Percentiles rank a stretch among this genome's conserved stretches.
Conservation (phyloP, 2,329 filamentous ascomycete genomes). For the Aspergillus viridinutans region DNA sequence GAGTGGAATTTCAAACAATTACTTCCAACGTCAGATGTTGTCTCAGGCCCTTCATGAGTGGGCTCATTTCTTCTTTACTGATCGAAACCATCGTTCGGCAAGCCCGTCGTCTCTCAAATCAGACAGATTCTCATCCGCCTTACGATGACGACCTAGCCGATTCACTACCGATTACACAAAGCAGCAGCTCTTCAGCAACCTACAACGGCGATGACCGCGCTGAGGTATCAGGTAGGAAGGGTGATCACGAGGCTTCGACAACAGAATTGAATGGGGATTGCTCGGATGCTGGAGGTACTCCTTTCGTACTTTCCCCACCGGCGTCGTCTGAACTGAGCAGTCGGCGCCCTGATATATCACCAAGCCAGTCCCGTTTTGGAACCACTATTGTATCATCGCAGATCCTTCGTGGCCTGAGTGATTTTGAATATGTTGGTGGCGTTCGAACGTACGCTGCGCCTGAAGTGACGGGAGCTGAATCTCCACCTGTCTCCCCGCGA, state of each 20-base stretch:
- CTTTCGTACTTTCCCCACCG: constrained; percentile 12
- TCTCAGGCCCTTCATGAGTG: constrained; percentile 39
- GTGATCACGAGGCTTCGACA: constrained; percentile 8
- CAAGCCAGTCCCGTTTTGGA: background rate
- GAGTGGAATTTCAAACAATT: constrained; percentile 1
- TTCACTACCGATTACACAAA: constrained; percentile 19
- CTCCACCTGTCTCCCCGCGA: background rate
- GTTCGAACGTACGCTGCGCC: background rate
- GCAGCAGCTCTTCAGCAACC: constrained; percentile 16
- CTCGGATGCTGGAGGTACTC: constrained; percentile 20
- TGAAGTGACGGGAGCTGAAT: background rate
- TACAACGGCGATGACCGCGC: constrained; percentile 9
- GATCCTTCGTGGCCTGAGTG: background rate
- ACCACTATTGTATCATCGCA: background rate
- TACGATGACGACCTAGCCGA: constrained; percentile 20
- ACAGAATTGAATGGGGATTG: constrained; percentile 11
- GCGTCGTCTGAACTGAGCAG: constrained; percentile 13
- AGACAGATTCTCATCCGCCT: constrained; percentile 17
- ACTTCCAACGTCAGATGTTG: constrained; percentile 10
- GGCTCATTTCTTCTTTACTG: constrained; percentile 41
- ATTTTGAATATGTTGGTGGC: background rate
- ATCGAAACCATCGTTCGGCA: constrained; percentile 42
- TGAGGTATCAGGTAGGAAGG: constrained; percentile 7
- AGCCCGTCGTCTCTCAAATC: constrained; percentile 37
- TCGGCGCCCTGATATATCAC: constrained; percentile 1